These are phyloP conservation scores for Chaetoceros muelleri DNA, from an alignment of 108 stramenopile genomes.

Conservation along the genomic window DNA sequence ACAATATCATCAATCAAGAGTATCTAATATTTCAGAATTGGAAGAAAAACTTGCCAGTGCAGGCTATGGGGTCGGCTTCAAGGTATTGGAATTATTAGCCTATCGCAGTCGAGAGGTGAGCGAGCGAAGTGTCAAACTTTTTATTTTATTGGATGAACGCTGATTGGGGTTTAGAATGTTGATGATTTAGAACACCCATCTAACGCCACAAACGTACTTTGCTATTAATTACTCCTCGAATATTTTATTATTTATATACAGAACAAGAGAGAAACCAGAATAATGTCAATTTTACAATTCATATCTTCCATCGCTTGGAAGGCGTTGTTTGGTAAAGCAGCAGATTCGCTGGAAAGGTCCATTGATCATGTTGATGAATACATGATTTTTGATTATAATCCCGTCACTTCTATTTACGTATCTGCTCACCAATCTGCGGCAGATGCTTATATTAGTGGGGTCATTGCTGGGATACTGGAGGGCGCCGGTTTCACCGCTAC, in stretches of 20 bases:
- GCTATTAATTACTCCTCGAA: background rate
- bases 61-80: constrained; percentile 88
- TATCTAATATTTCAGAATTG: constrained; percentile 82
- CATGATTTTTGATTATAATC: constrained; percentile 90
- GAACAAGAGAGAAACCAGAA: constrained; percentile 69
- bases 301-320: constrained; percentile 92
- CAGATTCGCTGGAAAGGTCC: constrained; percentile 88
- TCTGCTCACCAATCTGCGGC: constrained; percentile 72
- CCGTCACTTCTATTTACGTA: constrained; percentile 81
- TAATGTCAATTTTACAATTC: constrained; percentile 85
- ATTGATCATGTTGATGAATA: constrained; percentile 93
- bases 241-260: constrained; percentile 3
- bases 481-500: constrained; percentile 78
- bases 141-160: background rate
- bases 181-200: no score
- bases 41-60: constrained; percentile 84
- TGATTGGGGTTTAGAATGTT: background rate
- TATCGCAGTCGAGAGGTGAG: constrained; percentile 71
- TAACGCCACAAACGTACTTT: no score
- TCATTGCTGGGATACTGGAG: constrained; percentile 77
- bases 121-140: constrained; percentile 1
- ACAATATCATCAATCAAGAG: constrained; percentile 88
- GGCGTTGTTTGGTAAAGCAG: constrained; percentile 85
- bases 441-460: constrained; percentile 91
- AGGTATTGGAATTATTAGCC: constrained; percentile 81